These are phyloP conservation scores for Sporormia fimetaria DNA, from an alignment of 495 filamentous ascomycete species.

Conservation along the genomic window DNA sequence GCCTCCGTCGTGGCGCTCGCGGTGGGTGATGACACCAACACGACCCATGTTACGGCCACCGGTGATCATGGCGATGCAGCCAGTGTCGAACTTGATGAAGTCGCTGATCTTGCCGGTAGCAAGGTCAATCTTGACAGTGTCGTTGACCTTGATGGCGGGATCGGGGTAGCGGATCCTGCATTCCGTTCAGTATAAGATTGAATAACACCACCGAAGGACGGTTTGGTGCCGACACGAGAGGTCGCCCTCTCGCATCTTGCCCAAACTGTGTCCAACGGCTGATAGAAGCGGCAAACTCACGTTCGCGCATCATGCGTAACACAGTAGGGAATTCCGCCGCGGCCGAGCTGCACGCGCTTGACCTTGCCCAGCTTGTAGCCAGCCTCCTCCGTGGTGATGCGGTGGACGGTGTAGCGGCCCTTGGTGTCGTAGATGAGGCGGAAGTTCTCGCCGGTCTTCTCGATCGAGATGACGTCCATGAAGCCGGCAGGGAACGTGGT, in stretches of 20 bases:
- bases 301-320: conserved; percentile 99
- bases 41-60: conserved; percentile 47
- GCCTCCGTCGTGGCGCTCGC: conserved; percentile 98
- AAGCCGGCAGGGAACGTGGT: conserved; percentile 93
- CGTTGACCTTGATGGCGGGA: conserved; percentile 96
- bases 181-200: conserved; percentile 32
- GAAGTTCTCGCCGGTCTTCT: conserved; percentile 99
- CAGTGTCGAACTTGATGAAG: conserved; percentile 95
- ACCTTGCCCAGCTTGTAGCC: conserved; percentile 99
- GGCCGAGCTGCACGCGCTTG: conserved; percentile 97
- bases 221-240: conserved; percentile 19
- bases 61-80: conserved; percentile 81
- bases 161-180: conserved; percentile 96
- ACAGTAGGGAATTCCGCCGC: conserved; percentile 99
- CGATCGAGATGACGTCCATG: conserved; percentile 98
- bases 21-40: conserved; percentile 99
- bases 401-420: conserved; percentile 99
- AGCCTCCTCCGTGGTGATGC: conserved; percentile 94
- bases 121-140: conserved; percentile 98
- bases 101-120: conserved; percentile 92
- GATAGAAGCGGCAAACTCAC: conserved; percentile 88
- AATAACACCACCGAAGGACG: conserved; percentile 51
- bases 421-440: conserved; percentile 99
- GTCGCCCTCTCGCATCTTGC: conserved; percentile 33
- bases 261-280: conserved; percentile 99